Evolutionary conservation across 1,284 basidiomycete genomes (phyloP), one percentile per base, ranked within the genome.

Genomic region (Rhodotorula sp.): DNA sequence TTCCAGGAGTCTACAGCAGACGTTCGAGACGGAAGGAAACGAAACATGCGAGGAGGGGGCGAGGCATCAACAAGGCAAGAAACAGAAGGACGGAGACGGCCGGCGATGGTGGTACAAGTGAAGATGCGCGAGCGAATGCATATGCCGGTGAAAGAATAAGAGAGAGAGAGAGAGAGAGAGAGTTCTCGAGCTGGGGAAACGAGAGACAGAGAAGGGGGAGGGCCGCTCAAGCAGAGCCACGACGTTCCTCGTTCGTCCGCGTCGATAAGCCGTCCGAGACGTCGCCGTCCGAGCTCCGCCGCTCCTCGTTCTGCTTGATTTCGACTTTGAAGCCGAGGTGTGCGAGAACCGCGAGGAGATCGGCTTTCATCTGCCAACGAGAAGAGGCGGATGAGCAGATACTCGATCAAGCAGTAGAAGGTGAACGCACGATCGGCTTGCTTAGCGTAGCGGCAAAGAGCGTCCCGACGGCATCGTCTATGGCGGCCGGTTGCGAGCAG

Each of bases 381-480:
- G 46, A 1, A 17, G 2, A 22, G 10, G 13, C 15, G 19, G 19
- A n/a, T 59, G 24, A 53, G 57, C 30, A 7, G 10, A 2, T 5
- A 2, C 6, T 30, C 22, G 15, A 8, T 1, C 10, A 11, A 1
- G 27, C 4, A 24, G 17, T 3, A 34, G 20, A 29, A 8, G 32
- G 2, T 24, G 0, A 17, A 65, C 64, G 32, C 46, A 71, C 62
- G 36, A 74, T 67, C 24, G 74, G 71, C 64, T 77, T 76, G 62
- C 89, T 83, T 44, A 97, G 83, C 47, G 90, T 90, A 2, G 90
- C 92, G 9, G 90, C 86, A 81, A 96, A 97, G 55, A 95, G 82
- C 36, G 88, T 89, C 76, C 87, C 89, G 61, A 85, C 85, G 39
- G 80, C 79, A 66, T 69, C 72, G 66, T 76, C 72, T n/a, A 73